Conservation (phyloP, 2,329 filamentous ascomycete genomes). For the Rutstroemia sp. region DNA sequence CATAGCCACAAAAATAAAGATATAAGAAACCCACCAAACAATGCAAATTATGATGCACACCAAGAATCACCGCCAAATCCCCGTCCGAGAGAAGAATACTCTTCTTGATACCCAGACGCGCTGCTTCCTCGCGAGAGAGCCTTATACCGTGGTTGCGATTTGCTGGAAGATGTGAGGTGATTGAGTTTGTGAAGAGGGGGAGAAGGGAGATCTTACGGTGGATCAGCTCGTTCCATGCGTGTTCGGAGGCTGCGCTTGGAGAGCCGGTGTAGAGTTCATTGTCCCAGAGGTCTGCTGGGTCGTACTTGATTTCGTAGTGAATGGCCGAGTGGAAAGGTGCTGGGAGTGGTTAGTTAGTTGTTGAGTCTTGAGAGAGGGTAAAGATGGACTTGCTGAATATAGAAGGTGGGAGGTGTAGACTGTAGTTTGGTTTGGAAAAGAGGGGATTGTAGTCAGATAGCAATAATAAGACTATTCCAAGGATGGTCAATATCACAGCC, state of each 20-base stretch:
- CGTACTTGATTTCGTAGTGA: not conserved
- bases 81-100: constrained; percentile 1
- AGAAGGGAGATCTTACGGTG: not conserved
- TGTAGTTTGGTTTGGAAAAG: not conserved
- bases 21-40: not conserved
- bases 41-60: constrained; percentile 4
- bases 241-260: not conserved
- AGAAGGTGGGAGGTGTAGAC: not conserved
- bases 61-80: constrained; percentile 6
- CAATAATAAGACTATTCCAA: no score
- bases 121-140: constrained; percentile 4
- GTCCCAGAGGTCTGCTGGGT: not conserved
- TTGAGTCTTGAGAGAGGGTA: not conserved
- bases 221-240: constrained; percentile 6
- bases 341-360: not conserved
- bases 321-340: not conserved
- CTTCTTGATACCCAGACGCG: not conserved
- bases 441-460: no score
- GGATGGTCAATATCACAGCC: no score
- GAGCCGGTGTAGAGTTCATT: not conserved
- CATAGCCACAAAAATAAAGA: no score
- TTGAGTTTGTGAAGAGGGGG: no score
- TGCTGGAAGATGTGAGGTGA: not conserved
- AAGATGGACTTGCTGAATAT: not conserved
- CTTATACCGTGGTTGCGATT: constrained; percentile 1